Conservation (phyloP, 148 eudicot genomes). For the Cornus suecica region DNA sequence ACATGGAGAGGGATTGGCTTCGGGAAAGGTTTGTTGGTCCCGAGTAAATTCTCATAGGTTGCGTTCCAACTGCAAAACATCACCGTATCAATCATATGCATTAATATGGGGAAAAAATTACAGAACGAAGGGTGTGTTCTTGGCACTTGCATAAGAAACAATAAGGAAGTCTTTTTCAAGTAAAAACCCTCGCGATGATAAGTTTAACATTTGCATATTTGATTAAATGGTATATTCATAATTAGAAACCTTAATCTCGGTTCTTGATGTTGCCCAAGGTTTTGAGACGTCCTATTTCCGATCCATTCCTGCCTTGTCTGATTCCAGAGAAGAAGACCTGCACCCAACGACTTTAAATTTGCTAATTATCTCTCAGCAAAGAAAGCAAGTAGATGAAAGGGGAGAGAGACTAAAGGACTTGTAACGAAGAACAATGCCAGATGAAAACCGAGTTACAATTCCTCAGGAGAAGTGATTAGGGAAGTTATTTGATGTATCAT, state of each 20-base stretch:
- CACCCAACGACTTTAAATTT: not conserved
- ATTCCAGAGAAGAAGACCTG: constrained; percentile 88
- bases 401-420: not conserved
- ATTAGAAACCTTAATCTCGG: constrained; percentile 50
- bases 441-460: not conserved
- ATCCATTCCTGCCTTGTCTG: constrained; percentile 77
- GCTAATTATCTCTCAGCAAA: not conserved
- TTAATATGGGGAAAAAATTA: not conserved
- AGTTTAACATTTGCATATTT: not conserved
- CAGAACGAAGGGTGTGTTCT: not conserved
- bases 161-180: not conserved
- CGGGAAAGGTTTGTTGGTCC: constrained; percentile 61
- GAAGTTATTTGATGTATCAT: not conserved
- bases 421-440: too few species aligned
- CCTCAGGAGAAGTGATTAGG: not conserved
- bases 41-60: constrained; percentile 69
- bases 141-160: not conserved
- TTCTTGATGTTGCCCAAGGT: constrained; percentile 40
- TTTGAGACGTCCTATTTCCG: constrained; percentile 41
- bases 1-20: constrained; percentile 63
- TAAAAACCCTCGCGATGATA: not conserved
- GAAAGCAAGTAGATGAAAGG: not conserved
- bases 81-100: not conserved
- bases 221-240: not conserved
- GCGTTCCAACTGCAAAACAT: constrained; percentile 56